phyloP scores from a whole-genome alignment of 805 yeast species.

The Phaffomyces antillensis region DNA sequence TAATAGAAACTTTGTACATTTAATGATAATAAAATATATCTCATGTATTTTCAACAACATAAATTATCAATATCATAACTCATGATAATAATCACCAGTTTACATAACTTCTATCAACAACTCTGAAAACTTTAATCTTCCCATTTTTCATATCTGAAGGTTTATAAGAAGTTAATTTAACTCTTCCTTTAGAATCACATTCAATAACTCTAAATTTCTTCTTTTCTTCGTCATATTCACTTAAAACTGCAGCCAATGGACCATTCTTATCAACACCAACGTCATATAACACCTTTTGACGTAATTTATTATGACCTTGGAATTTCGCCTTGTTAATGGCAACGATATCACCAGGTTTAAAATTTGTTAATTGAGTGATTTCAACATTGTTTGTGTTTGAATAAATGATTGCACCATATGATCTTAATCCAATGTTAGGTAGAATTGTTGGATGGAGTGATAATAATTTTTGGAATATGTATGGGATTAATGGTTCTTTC shows the following conservation, averaged over 20 bases:
- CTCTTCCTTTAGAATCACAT: conserved; percentile 39
- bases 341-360: conserved; percentile 79
- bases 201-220: conserved; percentile 64
- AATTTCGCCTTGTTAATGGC: conserved; percentile 73
- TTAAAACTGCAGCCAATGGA: conserved; percentile 53
- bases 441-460: conserved; percentile 26
- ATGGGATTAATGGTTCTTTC: conserved; percentile 26
- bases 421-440: conserved; percentile 55
- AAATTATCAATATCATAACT: neutral
- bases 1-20: no score
- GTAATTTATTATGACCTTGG: conserved; percentile 51
- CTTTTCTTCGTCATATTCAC: conserved; percentile 70
- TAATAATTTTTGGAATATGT: conserved; percentile 31
- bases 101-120: conserved; percentile 63
- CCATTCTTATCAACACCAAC: conserved; percentile 63
- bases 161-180: conserved; percentile 56
- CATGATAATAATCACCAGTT: conserved; percentile 46
- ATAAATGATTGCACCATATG: conserved; percentile 71
- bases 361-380: conserved; percentile 49
- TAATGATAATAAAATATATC: neutral
- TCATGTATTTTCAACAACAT: neutral
- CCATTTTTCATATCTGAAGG: conserved; percentile 74
- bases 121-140: conserved; percentile 70
- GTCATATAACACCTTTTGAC: conserved; percentile 47
- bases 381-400: conserved; percentile 42